These are phyloP conservation scores for Paragyromitra xinjiangensis DNA, from an alignment of 495 filamentous ascomycete genomes.

Conservation along the genomic window DNA sequence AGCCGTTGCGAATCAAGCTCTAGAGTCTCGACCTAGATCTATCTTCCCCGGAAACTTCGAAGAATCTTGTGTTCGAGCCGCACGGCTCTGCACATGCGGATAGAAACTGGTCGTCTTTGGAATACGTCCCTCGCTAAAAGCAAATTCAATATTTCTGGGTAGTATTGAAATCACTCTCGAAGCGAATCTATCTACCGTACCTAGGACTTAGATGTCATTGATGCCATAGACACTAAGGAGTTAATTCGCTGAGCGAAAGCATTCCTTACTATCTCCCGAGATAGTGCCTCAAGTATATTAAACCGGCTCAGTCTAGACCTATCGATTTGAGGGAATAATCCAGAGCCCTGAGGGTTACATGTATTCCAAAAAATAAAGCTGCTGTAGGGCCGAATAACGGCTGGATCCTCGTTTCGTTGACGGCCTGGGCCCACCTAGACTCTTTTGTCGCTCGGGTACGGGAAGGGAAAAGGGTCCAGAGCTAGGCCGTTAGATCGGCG, in stretches of 20 bases:
- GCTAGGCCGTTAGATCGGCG: conserved; percentile 1
- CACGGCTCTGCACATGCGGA: background rate
- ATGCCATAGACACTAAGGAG: background rate
- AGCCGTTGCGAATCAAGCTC: background rate
- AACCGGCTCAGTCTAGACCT: too few relatives aligned
- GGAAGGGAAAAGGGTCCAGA: background rate
- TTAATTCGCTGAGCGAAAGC: too few relatives aligned
- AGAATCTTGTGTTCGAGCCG: background rate
- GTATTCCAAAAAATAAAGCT: background rate
- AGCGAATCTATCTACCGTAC: background rate
- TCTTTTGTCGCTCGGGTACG: background rate
- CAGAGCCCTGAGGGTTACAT: background rate
- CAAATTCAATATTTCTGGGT: too few relatives aligned
- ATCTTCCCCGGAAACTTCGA: background rate
- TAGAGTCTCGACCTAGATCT: background rate
- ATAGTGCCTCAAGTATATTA: background rate
- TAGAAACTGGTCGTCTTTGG: background rate
- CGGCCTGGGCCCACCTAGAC: background rate
- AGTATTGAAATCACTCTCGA: too few relatives aligned
- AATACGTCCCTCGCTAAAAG: too few relatives aligned
- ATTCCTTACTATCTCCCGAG: background rate
- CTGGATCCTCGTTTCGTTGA: background rate
- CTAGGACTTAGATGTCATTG: background rate
- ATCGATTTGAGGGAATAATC: conserved; percentile 17
- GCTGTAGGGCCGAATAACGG: background rate